These are phyloP conservation scores for Monosporozyma yasuniensis DNA, from an alignment of 805 yeast species.

Conservation along the genomic window DNA sequence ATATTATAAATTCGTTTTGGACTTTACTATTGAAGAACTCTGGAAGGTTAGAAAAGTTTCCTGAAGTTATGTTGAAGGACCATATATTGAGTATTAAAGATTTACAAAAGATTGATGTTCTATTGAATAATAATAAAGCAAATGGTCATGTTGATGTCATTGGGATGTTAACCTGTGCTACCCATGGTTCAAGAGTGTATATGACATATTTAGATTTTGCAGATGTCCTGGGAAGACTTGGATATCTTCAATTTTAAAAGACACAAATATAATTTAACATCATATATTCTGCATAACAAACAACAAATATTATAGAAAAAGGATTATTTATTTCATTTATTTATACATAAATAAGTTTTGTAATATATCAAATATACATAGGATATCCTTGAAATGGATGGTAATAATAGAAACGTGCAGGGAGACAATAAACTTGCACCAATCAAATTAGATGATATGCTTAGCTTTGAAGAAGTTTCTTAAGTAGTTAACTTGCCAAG, in stretches of 20 bases:
- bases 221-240: conserved; percentile 40
- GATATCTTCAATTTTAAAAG: conserved; percentile 29
- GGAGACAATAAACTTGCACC: not conserved
- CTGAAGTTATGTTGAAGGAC: conserved; percentile 16
- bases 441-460: conserved; percentile 47
- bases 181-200: conserved; percentile 31
- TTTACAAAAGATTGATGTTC: conserved; percentile 27
- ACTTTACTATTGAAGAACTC: conserved; percentile 24
- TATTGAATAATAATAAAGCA: conserved; percentile 29
- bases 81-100: conserved; percentile 32
- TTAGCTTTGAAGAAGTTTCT: conserved; percentile 86
- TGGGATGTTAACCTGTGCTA: conserved; percentile 41
- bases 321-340: not conserved
- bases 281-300: not conserved
- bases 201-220: conserved; percentile 41
- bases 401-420: not conserved
- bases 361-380: not conserved
- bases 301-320: not conserved
- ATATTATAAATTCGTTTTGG: conserved; percentile 36
- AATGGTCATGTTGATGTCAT: conserved; percentile 23
- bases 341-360: not conserved
- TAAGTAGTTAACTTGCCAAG: conserved; percentile 87
- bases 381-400: not conserved
- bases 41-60: conserved; percentile 17
- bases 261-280: not conserved